Evolutionary conservation across 1,284 basidiomycete genomes (phyloP).

Genomic region (Volvariella surrecta): DNA sequence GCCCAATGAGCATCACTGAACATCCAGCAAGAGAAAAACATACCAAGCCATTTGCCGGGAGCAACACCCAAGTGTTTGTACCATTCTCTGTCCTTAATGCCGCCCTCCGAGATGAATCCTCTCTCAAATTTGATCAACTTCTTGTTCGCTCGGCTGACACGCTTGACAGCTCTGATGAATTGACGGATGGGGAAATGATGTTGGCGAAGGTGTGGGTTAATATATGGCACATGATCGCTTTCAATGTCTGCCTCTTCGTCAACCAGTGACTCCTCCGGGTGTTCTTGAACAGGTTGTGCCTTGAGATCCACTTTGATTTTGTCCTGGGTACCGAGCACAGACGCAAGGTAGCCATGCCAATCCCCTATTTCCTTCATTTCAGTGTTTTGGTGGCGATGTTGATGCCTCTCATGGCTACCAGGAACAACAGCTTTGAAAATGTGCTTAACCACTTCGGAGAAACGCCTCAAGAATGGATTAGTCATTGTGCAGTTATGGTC

Average conservation of each 20-base stretch:
- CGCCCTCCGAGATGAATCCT: constrained; percentile 77
- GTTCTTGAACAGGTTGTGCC: too few relatives aligned
- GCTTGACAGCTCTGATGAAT: constrained; percentile 53
- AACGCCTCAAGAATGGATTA: constrained; percentile 12
- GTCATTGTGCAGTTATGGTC: constrained; percentile 15
- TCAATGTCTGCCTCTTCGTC: constrained; percentile 1
- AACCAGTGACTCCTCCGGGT: neutral
- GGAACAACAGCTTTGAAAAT: constrained; percentile 21
- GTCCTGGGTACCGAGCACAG: too few relatives aligned
- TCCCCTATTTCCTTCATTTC: too few relatives aligned
- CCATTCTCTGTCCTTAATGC: constrained; percentile 76
- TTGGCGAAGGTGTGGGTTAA: constrained; percentile 6
- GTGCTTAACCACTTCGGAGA: constrained; percentile 22
- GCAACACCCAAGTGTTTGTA: constrained; percentile 80
- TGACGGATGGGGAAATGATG: constrained; percentile 27
- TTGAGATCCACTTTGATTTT: too few relatives aligned
- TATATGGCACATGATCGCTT: neutral
- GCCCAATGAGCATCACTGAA: constrained; percentile 3
- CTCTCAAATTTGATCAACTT: constrained; percentile 73
- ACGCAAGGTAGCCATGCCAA: too few relatives aligned
- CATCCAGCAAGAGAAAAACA: constrained; percentile 14
- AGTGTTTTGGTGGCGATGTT: too few relatives aligned
- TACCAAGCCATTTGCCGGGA: constrained; percentile 85
- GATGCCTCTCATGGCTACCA: neutral
- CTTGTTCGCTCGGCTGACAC: constrained; percentile 61